phyloP scores from a whole-genome alignment of 2,329 filamentous ascomycete genomes.

The Botrytis hyacinthi region DNA sequence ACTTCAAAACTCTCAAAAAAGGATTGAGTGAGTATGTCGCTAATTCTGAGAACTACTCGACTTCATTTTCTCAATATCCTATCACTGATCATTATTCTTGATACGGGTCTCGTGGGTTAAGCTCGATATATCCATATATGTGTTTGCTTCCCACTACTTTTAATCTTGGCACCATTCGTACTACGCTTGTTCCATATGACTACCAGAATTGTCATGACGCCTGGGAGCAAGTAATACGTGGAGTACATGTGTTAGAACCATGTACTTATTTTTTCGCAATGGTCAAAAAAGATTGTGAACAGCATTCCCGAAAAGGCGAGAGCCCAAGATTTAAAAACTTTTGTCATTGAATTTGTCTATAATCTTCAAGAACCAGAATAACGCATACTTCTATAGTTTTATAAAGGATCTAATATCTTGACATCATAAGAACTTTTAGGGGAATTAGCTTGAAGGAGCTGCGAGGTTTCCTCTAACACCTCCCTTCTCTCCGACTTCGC shows the following conservation, averaged over 20 bases:
- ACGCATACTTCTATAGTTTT: constrained; percentile 14
- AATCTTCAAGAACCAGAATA: not conserved
- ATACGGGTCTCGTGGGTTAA: not conserved
- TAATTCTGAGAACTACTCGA: not conserved
- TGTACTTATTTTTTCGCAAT: not conserved
- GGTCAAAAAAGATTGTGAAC: not conserved
- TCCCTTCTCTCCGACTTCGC: constrained; percentile 67
- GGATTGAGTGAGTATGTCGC: not conserved
- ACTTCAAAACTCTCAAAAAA: not conserved
- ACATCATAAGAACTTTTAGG: constrained; percentile 30
- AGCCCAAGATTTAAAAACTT: not conserved
- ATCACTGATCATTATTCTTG: not conserved
- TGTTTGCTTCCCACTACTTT: not conserved
- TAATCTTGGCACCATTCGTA: not conserved
- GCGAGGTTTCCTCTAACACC: constrained; percentile 37
- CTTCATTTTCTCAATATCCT: not conserved
- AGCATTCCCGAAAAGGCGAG: not conserved
- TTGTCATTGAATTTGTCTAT: constrained; percentile 14
- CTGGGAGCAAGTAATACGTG: not conserved
- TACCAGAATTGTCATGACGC: not conserved
- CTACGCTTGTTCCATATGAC: not conserved
- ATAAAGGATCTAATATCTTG: constrained; percentile 12
- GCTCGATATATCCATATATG: not conserved
- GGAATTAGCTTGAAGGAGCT: constrained; percentile 30
- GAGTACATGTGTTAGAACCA: not conserved